Conservation (phyloP, 2,329 filamentous ascomycete species). For the Penicillium sp. region DNA sequence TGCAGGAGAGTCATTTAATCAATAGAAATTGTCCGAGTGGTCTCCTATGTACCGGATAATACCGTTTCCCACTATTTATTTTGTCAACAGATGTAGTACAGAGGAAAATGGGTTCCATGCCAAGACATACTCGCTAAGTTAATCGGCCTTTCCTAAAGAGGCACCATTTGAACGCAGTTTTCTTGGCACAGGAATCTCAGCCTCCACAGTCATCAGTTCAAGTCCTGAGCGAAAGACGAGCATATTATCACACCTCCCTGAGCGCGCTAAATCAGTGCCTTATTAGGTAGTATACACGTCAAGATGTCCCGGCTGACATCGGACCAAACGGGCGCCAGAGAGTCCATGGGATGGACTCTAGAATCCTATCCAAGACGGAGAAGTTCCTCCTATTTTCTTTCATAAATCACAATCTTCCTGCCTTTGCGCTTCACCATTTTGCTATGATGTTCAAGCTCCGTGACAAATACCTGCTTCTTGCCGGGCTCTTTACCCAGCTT, state of each 20-base stretch:
- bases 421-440: neutral
- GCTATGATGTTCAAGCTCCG: neutral
- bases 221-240: neutral
- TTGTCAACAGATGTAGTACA: too few species aligned
- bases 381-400: neutral
- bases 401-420: neutral
- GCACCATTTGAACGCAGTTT: neutral
- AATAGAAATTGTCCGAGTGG: too few species aligned
- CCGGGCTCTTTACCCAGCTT: neutral
- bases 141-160: neutral
- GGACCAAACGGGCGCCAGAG: neutral
- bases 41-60: too few species aligned
- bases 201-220: neutral
- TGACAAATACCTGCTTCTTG: neutral
- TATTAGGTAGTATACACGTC: neutral
- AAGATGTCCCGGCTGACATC: neutral
- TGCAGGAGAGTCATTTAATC: too few species aligned
- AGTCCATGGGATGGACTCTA: neutral
- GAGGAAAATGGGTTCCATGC: too few species aligned
- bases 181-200: neutral
- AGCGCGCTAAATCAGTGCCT: neutral
- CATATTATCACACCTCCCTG: neutral
- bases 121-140: too few species aligned
- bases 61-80: too few species aligned
- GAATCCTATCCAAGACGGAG: neutral